Base-by-base conservation (phyloP, 78 protist genomes). In the Pirum gemmata region DNA sequence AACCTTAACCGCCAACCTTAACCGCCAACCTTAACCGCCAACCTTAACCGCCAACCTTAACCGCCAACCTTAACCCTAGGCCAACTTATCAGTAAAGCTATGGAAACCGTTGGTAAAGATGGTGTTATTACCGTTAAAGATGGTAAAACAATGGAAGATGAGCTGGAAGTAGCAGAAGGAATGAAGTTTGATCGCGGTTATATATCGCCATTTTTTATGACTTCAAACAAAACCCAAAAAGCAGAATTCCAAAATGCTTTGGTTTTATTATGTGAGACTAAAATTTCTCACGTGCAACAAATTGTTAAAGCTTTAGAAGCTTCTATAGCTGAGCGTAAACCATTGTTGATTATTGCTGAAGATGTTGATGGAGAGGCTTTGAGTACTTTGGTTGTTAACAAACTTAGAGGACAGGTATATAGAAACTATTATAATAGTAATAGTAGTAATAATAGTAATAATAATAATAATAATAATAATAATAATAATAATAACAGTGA, bases 61-160 rank as follows among this genome's bases (percentile, higher is more conserved):
- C n/a, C n/a, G n/a, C n/a, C n/a, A n/a, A n/a, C n/a, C n/a, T n/a
- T n/a, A n/a, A n/a, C n/a, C n/a, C n/a, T n/a, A n/a, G 99, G 99
- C 34, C 40, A 92, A 87, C 91, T 98, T 73, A 95, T 98, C 76
- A 96, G 98, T 1, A n/a, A 61, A 33, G 99, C 99, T 36, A 96
- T 98, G 97, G 96, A 98, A 91, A 86, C 87, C 78, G 99, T 98
- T 41, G 99, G 99, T 89, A 95, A 93, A 89, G 98, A 97, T 51
- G 99, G 99, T 61, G 99, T 98, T 87, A 96, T 98, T 97, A 97
- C 99, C 37, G 98, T 95, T 79, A 90, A 92, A 94, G 99, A 97
- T 82, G 99, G 99, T 79, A 96, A 96, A 95, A 95, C 98, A 25
- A 39, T 96, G 38, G 83, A 91, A 40, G 94, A 95, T 91, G 98